Base-by-base conservation (phyloP, 202 grass and related monocot genomes). In the Schoenoplectus triqueter region DNA sequence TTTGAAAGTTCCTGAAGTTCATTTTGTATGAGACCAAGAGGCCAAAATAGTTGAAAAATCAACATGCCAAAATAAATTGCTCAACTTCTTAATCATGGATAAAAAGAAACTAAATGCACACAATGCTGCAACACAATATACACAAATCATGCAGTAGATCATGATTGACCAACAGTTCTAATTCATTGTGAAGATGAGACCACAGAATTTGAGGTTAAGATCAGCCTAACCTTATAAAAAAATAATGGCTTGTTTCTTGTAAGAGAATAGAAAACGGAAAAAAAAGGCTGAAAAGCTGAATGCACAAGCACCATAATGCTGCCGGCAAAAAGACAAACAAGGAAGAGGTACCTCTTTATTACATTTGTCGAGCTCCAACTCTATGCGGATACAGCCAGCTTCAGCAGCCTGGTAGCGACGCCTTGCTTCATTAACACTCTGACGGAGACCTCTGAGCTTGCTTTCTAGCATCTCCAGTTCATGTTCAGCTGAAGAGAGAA, bases 291-390 rank as follows among this genome's bases (percentile, higher is more conserved):
- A 7, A 52, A 7, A 45, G 5, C 47, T 49, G 47, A 49, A 4
- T 5, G 47, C 47, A 49, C 47, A 49, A 49, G 47, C 31, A 49
- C 47, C 47, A 31, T 31, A 7, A 7, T 49, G n/a, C 31, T 31
- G 15, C 11, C 3, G 56, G 56, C 15, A 4, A 4, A 9, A 61
- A 76, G 14, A 3, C 50, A 73, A 46, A 31, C 31, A 31, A 31
- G 31, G 64, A 85, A 70, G 80, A 71, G n/a, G 0, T 86, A 95
- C 96, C 93, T 95, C 96, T 65, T 92, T 94, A 80, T 88, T 81
- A 84, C 90, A 86, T 84, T 99, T 99, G 59, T 90, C 91, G 45
- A 92, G 70, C 70, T 99, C 96, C 93, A 99, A 92, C 82, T 91
- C 86, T 57, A 89, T 59, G 70, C 84, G 84, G 54, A 87, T 73